Conservation (phyloP, 139 green algal species). For the Nannochloris sp. region DNA sequence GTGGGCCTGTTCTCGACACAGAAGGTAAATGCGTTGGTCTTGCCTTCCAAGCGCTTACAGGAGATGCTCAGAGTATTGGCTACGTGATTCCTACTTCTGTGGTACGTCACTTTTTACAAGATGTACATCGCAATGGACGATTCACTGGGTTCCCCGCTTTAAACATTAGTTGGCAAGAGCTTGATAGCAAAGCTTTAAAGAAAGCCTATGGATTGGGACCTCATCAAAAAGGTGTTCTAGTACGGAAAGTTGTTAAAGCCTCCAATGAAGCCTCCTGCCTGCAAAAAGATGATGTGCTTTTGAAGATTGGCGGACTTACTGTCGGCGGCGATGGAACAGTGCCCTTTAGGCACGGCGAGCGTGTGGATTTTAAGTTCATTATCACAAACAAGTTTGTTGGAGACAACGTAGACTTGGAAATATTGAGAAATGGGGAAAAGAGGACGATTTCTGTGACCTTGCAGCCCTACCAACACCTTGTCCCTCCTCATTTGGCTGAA, state of each 20-base stretch:
- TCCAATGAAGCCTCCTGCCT: slow-evolving; percentile 41
- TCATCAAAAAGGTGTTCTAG: slow-evolving; percentile 46
- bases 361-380: slow-evolving; percentile 76
- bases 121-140: slow-evolving; percentile 36
- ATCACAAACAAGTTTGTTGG: slow-evolving; percentile 61
- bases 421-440: slow-evolving; percentile 6
- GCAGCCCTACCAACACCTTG: slow-evolving; percentile 15
- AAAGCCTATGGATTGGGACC: slow-evolving; percentile 54
- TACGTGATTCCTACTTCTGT: slow-evolving; percentile 95
- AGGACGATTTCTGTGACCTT: slow-evolving; percentile 5
- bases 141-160: slow-evolving; percentile 85
- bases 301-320: slow-evolving; percentile 76
- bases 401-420: slow-evolving; percentile 52
- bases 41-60: slow-evolving; percentile 84
- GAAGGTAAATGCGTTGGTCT: slow-evolving; percentile 83
- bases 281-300: slow-evolving; percentile 70
- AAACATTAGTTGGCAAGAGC: slow-evolving; percentile 86
- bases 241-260: slow-evolving; percentile 62
- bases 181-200: slow-evolving; percentile 81
- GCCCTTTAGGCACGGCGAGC: slow-evolving; percentile 88
- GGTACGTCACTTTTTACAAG: slow-evolving; percentile 87
- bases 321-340: slow-evolving; percentile 94
- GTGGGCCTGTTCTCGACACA: slow-evolving; percentile 78
- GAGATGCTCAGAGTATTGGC: slow-evolving; percentile 61
- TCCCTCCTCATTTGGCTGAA: slow-evolving; percentile 19